Conservation (phyloP, 176 grass and related monocot species). For the Calamus simplicifolius region DNA sequence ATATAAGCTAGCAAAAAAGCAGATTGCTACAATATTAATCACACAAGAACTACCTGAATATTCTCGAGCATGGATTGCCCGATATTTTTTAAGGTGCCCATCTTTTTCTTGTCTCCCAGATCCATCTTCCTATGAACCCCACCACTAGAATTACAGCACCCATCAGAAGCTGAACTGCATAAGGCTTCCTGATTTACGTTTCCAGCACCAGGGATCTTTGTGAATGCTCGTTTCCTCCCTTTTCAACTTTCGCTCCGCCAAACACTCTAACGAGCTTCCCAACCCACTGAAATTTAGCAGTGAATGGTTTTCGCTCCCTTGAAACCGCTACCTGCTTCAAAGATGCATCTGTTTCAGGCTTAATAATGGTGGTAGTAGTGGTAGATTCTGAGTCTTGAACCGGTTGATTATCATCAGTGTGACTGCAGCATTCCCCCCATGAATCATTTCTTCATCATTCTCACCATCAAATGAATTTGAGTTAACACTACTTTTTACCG, state of each 20-base stretch:
- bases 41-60: slow-evolving; percentile 50
- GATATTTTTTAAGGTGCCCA: slow-evolving; percentile 61
- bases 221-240: not conserved
- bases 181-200: not conserved
- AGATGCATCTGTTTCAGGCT: slow-evolving; percentile 9
- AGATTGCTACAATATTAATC: not conserved
- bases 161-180: slow-evolving; percentile 18
- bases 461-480: slow-evolving; percentile 61
- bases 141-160: slow-evolving; percentile 15
- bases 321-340: not conserved
- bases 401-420: slow-evolving; percentile 18
- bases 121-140: slow-evolving; percentile 17
- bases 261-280: slow-evolving; percentile 5
- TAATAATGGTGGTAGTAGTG: not conserved
- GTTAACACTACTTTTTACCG: slow-evolving; percentile 61
- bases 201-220: not conserved
- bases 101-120: slow-evolving; percentile 66
- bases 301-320: not conserved
- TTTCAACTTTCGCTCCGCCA: not conserved
- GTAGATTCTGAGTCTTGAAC: slow-evolving; percentile 26
- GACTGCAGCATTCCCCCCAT: slow-evolving; percentile 26
- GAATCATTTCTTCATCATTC: slow-evolving; percentile 36
- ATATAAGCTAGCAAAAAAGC: too few relatives aligned
- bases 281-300: slow-evolving; percentile 10
- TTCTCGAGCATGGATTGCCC: slow-evolving; percentile 96